These are phyloP conservation scores for Aspergillus neoniger DNA, from an alignment of 2,329 filamentous ascomycete genomes.

Conservation along the genomic window DNA sequence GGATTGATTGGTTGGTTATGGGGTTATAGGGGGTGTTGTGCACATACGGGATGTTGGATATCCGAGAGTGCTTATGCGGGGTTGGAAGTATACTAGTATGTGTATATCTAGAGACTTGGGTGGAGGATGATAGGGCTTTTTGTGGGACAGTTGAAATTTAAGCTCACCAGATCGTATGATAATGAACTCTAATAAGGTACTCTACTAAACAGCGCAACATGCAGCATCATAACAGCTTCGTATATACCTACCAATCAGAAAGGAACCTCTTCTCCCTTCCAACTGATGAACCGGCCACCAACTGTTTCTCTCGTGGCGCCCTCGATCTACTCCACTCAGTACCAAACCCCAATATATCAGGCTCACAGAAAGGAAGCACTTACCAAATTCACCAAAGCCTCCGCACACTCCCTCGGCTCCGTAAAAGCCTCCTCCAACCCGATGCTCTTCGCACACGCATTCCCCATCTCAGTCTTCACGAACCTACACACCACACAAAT, in stretches of 20 bases:
- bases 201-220: too few relatives aligned
- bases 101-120: too few relatives aligned
- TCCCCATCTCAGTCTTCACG: constrained; percentile 1
- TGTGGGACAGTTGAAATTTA: too few relatives aligned
- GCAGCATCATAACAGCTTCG: too few relatives aligned
- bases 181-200: too few relatives aligned
- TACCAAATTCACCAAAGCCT: neutral
- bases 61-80: too few relatives aligned
- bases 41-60: too few relatives aligned
- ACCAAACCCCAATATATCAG: neutral
- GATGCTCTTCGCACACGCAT: constrained; percentile 5
- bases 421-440: neutral
- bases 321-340: neutral
- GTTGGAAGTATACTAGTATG: too few relatives aligned
- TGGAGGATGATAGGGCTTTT: too few relatives aligned
- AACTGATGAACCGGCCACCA: constrained; percentile 2
- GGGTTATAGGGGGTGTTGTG: too few relatives aligned
- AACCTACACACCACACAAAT: neutral
- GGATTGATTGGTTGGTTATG: too few relatives aligned
- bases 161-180: too few relatives aligned
- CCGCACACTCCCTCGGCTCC: constrained; percentile 1
- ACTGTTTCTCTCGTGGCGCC: constrained; percentile 4
- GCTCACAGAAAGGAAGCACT: neutral
- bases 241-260: neutral
- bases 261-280: neutral